phyloP scores from a whole-genome alignment of 352 stramenopile genomes.

The Peronospora belbahrii region DNA sequence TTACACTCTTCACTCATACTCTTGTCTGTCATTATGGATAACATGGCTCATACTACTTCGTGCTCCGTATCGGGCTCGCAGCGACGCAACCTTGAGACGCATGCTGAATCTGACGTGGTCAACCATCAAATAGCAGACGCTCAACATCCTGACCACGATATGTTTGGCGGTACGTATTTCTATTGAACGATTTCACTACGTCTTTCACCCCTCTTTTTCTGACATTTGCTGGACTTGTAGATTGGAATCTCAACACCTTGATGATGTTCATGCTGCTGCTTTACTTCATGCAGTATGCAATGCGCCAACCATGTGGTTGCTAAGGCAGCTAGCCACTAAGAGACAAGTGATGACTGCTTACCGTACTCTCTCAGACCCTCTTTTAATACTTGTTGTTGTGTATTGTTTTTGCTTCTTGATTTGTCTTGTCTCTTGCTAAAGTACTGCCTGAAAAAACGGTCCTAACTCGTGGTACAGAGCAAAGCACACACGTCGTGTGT shows the following conservation, averaged over 20 bases:
- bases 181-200: not conserved
- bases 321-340: constrained; percentile 18
- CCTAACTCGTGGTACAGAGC: not conserved
- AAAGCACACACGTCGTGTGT: no score
- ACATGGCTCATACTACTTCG: constrained; percentile 23
- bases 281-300: constrained; percentile 84
- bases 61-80: constrained; percentile 33
- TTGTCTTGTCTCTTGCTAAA: constrained; percentile 7
- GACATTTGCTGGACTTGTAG: constrained; percentile 17
- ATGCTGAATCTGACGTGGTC: constrained; percentile 10
- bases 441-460: constrained; percentile 15
- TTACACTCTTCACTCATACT: constrained; percentile 2
- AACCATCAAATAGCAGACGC: constrained; percentile 10
- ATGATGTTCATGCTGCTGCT: constrained; percentile 82
- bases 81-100: constrained; percentile 12
- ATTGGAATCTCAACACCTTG: constrained; percentile 78
- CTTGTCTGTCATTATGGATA: constrained; percentile 26
- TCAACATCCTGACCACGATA: constrained; percentile 55
- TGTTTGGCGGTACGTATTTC: constrained; percentile 63
- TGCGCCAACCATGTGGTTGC: constrained; percentile 76
- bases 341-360: not conserved
- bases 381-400: constrained; percentile 13
- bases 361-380: not conserved
- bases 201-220: not conserved
- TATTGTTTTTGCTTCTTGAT: constrained; percentile 19